Evolutionary conservation across 108 stramenopile species (phyloP), one percentile per base, ranked within the genome.

Genomic region (Cyclotella distinguenda): DNA sequence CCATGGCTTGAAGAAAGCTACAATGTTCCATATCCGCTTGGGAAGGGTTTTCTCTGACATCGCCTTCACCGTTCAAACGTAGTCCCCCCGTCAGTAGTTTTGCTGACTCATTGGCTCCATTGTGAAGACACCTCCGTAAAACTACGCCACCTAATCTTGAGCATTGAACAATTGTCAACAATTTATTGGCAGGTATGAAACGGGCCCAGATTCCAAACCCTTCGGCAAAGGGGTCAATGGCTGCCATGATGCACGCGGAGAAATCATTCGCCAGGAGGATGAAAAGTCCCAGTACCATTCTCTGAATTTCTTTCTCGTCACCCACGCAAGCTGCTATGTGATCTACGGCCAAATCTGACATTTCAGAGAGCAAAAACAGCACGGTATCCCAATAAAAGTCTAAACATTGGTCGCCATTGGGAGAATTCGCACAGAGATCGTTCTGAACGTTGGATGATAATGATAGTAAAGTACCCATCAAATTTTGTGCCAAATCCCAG

Each of bases 151-250:
- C 77, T 50, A 78, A 70, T 36, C 68, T 64, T 21, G 77, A 59
- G 8, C 46, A 64, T 25, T 22, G 39, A 38, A 78, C 42, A 39
- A 70, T 61, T 16, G 59, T 28, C 27, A 66, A 27, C 39, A 78
- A 34, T 25, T 21, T 53, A 13, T 31, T 45, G 3, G 77, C 69
- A 34, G 53, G 18, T 10, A 70, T 49, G 28, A 78, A 70, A 15
- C 77, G 50, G 18, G 77, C 42, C 77, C 77, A 78, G 0, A 78
- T 64, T 40, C 70, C 77, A 42, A 78, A 70, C 57, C 45, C 60
- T 0, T 64, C 77, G 1, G 77, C 68, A 50, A 55, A 40, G 3
- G 64, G 69, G 12, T 78, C 77, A 31, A 66, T 66, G 16, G 43
- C 50, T n/a, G 59, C 68, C 49, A 58, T 18, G 0, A 64, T 54